These are phyloP conservation scores for Phalaenopsis aphrodite DNA, from an alignment of 106 monocot species.

Conservation along the genomic window DNA sequence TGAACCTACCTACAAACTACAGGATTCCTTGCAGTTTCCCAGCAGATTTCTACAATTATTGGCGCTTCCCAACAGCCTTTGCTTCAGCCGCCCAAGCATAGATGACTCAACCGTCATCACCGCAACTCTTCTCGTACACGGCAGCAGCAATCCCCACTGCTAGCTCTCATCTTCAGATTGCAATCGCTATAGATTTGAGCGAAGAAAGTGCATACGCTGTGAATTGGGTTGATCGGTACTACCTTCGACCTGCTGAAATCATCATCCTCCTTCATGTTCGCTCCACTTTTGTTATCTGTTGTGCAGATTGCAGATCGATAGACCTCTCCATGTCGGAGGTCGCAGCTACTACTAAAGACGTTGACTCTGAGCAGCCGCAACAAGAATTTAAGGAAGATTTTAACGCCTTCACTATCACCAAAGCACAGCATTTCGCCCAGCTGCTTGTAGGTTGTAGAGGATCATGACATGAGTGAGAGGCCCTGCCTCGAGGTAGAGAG, in stretches of 20 bases:
- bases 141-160: conserved; percentile 12
- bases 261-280: conserved; percentile 58
- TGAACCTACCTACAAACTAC: no score
- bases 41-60: no score
- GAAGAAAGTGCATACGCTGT: conserved; percentile 50
- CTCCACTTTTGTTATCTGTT: conserved; percentile 49
- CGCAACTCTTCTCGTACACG: conserved; percentile 24
- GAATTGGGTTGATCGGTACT: conserved; percentile 54
- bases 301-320: conserved; percentile 62
- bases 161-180: conserved; percentile 41
- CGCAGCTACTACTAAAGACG: neutral
- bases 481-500: conserved; percentile 56
- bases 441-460: conserved; percentile 50
- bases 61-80: neutral
- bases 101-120: conserved; percentile 8
- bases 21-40: no score
- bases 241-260: conserved; percentile 56
- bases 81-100: neutral
- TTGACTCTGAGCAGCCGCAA: conserved; percentile 26
- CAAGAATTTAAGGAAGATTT: conserved; percentile 55
- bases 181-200: conserved; percentile 49
- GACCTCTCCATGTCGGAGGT: conserved; percentile 12
- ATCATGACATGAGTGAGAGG: conserved; percentile 72
- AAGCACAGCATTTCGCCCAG: conserved; percentile 42
- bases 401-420: conserved; percentile 48